A percentile compares a stretch with the other conserved stretches of the same genome.
phyloP scores from a whole-genome alignment of 2,329 filamentous ascomycete species.

The Lachnellula arida region DNA sequence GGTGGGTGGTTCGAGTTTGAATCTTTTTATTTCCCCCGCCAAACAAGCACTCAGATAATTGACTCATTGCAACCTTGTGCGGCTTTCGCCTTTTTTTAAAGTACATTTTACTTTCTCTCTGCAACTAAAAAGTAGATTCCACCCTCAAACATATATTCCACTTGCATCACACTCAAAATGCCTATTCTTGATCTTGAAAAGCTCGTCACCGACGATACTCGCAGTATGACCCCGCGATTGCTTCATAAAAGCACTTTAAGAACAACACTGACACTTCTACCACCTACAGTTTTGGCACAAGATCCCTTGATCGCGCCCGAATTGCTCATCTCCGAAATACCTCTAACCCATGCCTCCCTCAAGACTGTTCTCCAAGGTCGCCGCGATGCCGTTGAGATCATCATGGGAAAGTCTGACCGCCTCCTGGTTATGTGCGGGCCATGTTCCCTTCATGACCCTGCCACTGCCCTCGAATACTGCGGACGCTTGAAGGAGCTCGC shows the following conservation, averaged over 20 bases:
- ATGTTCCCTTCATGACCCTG: slow-evolving; percentile 95
- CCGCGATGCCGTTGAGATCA: slow-evolving; percentile 46
- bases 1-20: too few species aligned
- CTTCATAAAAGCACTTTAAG: background rate
- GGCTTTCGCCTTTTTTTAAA: background rate
- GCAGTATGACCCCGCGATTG: slow-evolving; percentile 37
- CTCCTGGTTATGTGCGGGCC: slow-evolving; percentile 93
- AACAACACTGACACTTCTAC: slow-evolving; percentile 15
- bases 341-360: slow-evolving; percentile 58
- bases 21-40: too few species aligned
- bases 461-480: slow-evolving; percentile 83
- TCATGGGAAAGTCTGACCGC: slow-evolving; percentile 54
- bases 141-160: background rate
- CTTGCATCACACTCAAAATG: slow-evolving; percentile 22
- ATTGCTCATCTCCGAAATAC: slow-evolving; percentile 81
- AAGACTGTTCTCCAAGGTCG: slow-evolving; percentile 68
- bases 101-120: background rate
- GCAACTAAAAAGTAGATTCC: background rate
- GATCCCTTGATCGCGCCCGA: slow-evolving; percentile 88
- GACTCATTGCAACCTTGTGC: too few species aligned
- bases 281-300: slow-evolving; percentile 73
- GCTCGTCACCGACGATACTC: slow-evolving; percentile 46
- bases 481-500: slow-evolving; percentile 70
- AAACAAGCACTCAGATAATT: too few species aligned
- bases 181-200: slow-evolving; percentile 26